Evolutionary conservation across 2,329 filamentous ascomycete genomes (phyloP), one percentile per base, ranked within the genome.

Genomic region (Phyllachora maydis): DNA sequence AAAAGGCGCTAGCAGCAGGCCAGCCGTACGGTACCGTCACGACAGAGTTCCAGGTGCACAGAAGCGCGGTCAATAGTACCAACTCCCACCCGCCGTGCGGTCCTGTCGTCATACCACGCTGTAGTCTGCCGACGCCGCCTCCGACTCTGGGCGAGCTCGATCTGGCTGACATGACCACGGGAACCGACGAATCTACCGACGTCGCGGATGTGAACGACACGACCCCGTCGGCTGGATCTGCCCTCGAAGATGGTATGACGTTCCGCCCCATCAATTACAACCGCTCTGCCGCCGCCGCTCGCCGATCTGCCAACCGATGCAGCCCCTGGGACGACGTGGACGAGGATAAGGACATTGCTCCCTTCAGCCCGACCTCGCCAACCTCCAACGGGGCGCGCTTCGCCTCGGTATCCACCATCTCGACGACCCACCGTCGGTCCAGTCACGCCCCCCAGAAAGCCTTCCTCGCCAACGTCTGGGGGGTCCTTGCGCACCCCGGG

Each of bases 11-110:
- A n/a, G n/a, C n/a, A n/a, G n/a, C n/a, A n/a, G n/a, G n/a, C n/a
- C n/a, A n/a, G 21, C 51, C 45, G 30, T 60, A 61, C 23, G 55
- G 50, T 10, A 63, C 53, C 5, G 56, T 59, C n/a, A 53, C 56
- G 3, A 63, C 56, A 5, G 56, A 63, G 30, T 54, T 64, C 2
- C 49, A 58, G 21, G 46, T 61, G n/a, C 35, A 25, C 24, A 47
- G n/a, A n/a, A n/a, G n/a, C n/a, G n/a, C n/a, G n/a, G n/a, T n/a
- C n/a, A n/a, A n/a, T n/a, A n/a, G n/a, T n/a, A n/a, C n/a, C n/a
- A n/a, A n/a, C n/a, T n/a, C n/a, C n/a, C n/a, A n/a, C n/a, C n/a
- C n/a, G n/a, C n/a, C n/a, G n/a, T n/a, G n/a, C n/a, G n/a, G n/a
- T n/a, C n/a, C n/a, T n/a, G n/a, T n/a, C n/a, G n/a, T n/a, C n/a